Percentiles rank a stretch among this genome's conserved stretches.
Conservation (phyloP, 148 eudicot genomes). For the Linanthus parryae region DNA sequence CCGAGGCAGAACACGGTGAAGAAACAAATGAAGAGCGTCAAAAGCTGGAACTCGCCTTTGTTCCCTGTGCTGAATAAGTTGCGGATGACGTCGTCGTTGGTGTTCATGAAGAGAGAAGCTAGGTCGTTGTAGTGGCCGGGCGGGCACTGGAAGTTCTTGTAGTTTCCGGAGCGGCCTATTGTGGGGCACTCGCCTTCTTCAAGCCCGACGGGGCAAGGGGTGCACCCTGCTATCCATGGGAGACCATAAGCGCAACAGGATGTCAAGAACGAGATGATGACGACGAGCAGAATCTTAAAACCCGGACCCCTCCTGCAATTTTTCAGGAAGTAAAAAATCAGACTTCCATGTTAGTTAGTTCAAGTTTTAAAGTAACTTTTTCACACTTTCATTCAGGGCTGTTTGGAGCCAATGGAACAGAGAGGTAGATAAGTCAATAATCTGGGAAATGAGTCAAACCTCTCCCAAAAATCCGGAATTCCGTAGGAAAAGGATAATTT, state of each 20-base stretch:
- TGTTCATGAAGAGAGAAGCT: constrained; percentile 67
- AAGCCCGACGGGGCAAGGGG: constrained; percentile 53
- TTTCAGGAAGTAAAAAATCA: too few relatives aligned
- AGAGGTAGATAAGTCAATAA: not conserved
- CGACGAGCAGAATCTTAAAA: constrained; percentile 44
- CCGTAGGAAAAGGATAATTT: not conserved
- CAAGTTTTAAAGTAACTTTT: not conserved
- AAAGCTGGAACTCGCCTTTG: constrained; percentile 36
- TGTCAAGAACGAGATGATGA: constrained; percentile 43
- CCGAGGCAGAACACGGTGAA: constrained; percentile 38
- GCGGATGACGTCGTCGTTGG: constrained; percentile 77
- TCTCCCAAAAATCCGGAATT: constrained; percentile 1
- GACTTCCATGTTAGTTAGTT: not conserved
- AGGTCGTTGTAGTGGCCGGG: constrained; percentile 68
- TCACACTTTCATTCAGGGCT: not conserved
- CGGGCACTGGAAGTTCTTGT: constrained; percentile 59
- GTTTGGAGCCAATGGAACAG: too few relatives aligned
- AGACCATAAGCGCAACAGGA: constrained; percentile 59
- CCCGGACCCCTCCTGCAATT: constrained; percentile 65
- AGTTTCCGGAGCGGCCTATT: constrained; percentile 54
- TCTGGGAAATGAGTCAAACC: too few relatives aligned
- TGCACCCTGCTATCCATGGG: constrained; percentile 58
- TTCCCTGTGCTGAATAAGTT: constrained; percentile 46
- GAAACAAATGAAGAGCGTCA: constrained; percentile 49
- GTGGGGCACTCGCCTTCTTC: constrained; percentile 51